Evolutionary conservation across 2,329 filamentous ascomycete species (phyloP), one percentile per base, ranked within the genome.

Genomic region (Acephala macrosclerotiorum): DNA sequence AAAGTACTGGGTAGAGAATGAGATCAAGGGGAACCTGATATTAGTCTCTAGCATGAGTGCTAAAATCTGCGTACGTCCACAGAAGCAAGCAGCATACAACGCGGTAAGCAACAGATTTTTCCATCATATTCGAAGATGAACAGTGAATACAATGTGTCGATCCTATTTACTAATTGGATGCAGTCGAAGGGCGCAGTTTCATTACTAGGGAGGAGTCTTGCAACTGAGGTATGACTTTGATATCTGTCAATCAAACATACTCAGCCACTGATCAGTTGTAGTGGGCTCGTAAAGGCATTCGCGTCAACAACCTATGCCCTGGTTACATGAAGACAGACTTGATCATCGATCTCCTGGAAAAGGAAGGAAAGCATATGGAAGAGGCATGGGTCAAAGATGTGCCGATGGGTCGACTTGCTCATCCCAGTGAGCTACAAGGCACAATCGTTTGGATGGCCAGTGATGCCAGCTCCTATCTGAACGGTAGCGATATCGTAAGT

Each of bases 221-320:
- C 87, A 6, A 79, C 84, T 22, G 87, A 73, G 65, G 71, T 69
- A 70, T 58, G 64, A 4, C 18, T 35, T 18, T 16, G 26, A 55
- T 14, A 2, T 12, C n/a, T 18, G 29, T 35, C 22, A n/a, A 26
- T 42, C 11, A n/a, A 60, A 64, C 29, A 33, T 53, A 1, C 25
- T 53, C 36, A 45, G 25, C 36, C 20, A 55, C 59, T 63, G 4
- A 68, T n/a, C 12, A 38, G 29, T 38, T 38, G n/a, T 45, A 89
- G 78, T 89, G 87, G 87, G 87, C 86, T 22, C 77, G 81, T 20
- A 80, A 87, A 74, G 85, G 84, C 29, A 90, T 91, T 62, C 82
- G 89, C 9, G 84, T 91, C 66, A 91, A 91, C 75, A 89, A 86
- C 1, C 80, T 91, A 55, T 89, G 86, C 55, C 88, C 89, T 0